Percentiles rank a stretch among this genome's conserved stretches.
Conservation (phyloP, 2,329 filamentous ascomycete genomes). For the Pestalotiopsis sp. region DNA sequence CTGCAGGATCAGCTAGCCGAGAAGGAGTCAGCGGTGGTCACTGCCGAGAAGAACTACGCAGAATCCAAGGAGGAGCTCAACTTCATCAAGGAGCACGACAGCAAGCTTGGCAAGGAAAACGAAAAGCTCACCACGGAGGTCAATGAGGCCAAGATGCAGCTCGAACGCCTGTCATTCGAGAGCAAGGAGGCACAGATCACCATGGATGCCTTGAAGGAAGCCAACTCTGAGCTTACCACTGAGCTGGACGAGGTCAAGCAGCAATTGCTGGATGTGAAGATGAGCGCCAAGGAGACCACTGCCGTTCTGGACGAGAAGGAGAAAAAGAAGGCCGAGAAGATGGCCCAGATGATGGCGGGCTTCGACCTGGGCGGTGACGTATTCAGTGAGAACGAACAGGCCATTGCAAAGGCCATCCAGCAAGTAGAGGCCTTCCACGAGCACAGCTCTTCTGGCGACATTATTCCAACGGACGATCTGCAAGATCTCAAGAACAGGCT, state of each 20-base stretch:
- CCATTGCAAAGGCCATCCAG: conserved; percentile 81
- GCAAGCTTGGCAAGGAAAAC: conserved; percentile 84
- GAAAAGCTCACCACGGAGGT: conserved; percentile 83
- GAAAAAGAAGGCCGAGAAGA: conserved; percentile 97
- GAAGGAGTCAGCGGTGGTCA: conserved; percentile 79
- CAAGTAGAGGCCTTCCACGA: conserved; percentile 80
- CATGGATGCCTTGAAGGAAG: conserved; percentile 96
- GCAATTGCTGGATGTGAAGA: conserved; percentile 91
- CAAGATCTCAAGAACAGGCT: conserved; percentile 76
- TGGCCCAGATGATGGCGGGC: conserved; percentile 99
- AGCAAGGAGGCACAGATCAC: conserved; percentile 96
- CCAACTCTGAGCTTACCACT: conserved; percentile 86
- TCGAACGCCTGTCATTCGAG: conserved; percentile 94
- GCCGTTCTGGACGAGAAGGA: conserved; percentile 95
- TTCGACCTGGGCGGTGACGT: conserved; percentile 93
- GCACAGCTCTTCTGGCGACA: conserved; percentile 75
- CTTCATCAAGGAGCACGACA: conserved; percentile 83
- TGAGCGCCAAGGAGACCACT: conserved; percentile 92
- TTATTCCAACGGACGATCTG: conserved; percentile 80
- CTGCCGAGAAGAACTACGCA: conserved; percentile 77
- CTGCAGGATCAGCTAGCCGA: conserved; percentile 95
- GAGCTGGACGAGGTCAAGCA: conserved; percentile 97
- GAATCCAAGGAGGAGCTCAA: conserved; percentile 85
- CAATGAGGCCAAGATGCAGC: conserved; percentile 94
- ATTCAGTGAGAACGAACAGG: conserved; percentile 90